Evolutionary conservation across 805 yeast species (phyloP).

Genomic region (Schwanniomyces occidentalis): DNA sequence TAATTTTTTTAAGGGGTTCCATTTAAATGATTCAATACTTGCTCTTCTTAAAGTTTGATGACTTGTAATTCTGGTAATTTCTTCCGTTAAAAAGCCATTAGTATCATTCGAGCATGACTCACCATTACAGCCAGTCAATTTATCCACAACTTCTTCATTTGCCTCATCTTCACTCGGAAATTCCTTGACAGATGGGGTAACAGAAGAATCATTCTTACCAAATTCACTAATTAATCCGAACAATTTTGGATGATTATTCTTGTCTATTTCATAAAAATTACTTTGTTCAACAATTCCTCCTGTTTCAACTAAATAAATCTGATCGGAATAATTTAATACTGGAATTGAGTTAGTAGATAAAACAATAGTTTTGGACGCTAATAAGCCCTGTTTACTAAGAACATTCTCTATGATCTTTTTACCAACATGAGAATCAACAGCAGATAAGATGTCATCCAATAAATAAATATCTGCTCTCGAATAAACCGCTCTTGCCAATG

Average conservation of each 20-base stretch:
- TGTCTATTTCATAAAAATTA: conserved; percentile 45
- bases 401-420: conserved; percentile 32
- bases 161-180: conserved; percentile 1
- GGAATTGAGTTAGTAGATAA: conserved; percentile 37
- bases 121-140: not conserved
- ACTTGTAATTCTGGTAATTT: not conserved
- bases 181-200: conserved; percentile 11
- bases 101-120: no score
- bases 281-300: conserved; percentile 42
- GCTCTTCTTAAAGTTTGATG: conserved; percentile 33
- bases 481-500: conserved; percentile 44
- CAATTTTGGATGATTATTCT: conserved; percentile 21
- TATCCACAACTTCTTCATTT: conserved; percentile 1
- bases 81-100: not conserved
- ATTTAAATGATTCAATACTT: conserved; percentile 59
- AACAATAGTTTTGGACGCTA: conserved; percentile 33
- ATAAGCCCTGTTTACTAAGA: conserved; percentile 30
- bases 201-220: conserved; percentile 18
- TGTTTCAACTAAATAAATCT: conserved; percentile 29
- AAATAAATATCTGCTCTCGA: conserved; percentile 40
- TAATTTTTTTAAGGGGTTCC: conserved; percentile 35
- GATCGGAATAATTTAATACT: conserved; percentile 35
- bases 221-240: conserved; percentile 38
- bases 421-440: conserved; percentile 46
- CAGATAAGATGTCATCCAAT: conserved; percentile 43